These are phyloP conservation scores for Pluteus cervinus DNA, from an alignment of 768 basidiomycete genomes.

Conservation along the genomic window DNA sequence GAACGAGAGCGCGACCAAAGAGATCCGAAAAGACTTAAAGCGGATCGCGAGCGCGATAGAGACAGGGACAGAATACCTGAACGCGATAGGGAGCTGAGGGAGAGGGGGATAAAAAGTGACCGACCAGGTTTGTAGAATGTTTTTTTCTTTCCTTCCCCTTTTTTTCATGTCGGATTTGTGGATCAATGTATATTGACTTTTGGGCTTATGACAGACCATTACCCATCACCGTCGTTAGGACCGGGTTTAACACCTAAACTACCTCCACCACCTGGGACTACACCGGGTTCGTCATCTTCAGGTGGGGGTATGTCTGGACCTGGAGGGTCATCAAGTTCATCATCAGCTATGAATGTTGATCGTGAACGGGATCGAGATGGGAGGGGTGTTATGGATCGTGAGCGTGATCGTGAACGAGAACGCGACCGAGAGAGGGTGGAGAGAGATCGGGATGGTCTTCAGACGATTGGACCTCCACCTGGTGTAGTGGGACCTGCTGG, in stretches of 20 bases:
- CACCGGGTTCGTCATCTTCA: conserved; percentile 19
- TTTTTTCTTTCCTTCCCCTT: too few species aligned
- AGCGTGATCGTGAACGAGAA: too few species aligned
- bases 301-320: conserved; percentile 28
- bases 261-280: conserved; percentile 24
- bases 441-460: conserved; percentile 6
- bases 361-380: background rate
- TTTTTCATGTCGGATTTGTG: too few species aligned
- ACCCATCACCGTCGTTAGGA: conserved; percentile 30
- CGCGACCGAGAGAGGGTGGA: conserved; percentile 2
- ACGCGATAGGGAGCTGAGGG: too few species aligned
- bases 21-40: too few species aligned
- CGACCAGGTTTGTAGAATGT: too few species aligned
- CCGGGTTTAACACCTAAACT: conserved; percentile 33
- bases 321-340: conserved; percentile 28
- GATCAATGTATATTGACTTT: too few species aligned
- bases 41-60: background rate
- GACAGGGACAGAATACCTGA: background rate
- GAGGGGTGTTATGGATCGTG: too few species aligned
- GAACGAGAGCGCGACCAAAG: conserved; percentile 6
- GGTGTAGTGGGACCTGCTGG: too few species aligned
- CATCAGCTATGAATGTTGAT: background rate
- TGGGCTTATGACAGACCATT: too few species aligned
- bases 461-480: conserved; percentile 5
- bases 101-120: too few species aligned